Conservation (phyloP, 2,329 filamentous ascomycete species). For the Pseudocercospora fijiensis region DNA sequence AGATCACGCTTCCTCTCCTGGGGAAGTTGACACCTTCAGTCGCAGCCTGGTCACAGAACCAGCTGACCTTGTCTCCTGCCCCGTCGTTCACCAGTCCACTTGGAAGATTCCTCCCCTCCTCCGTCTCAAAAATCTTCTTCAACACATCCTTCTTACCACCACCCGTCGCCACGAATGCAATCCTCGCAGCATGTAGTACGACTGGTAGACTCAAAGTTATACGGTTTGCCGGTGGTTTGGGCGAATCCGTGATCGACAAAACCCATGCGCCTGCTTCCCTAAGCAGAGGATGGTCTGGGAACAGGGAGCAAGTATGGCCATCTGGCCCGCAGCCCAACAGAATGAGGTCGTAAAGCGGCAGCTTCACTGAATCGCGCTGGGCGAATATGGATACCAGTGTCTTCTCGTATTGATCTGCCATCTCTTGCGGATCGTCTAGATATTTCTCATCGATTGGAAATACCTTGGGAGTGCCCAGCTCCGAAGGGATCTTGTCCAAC, state of each 20-base stretch:
- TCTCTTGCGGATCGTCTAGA: constrained; percentile 79
- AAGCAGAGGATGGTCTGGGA: constrained; percentile 83
- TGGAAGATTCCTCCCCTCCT: constrained; percentile 71
- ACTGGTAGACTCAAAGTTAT: constrained; percentile 93
- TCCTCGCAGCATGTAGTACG: constrained; percentile 77
- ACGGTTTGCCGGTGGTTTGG: constrained; percentile 86
- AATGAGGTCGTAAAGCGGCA: constrained; percentile 92
- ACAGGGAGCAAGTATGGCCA: constrained; percentile 94
- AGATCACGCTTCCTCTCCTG: constrained; percentile 60
- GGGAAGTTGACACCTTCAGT: constrained; percentile 84
- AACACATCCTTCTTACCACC: constrained; percentile 85
- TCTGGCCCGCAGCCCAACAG: constrained; percentile 93
- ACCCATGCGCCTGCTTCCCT: constrained; percentile 90
- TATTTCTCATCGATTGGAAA: constrained; percentile 72
- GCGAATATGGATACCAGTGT: constrained; percentile 82
- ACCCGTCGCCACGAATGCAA: constrained; percentile 90
- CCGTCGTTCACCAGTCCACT: constrained; percentile 85
- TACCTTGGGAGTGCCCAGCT: constrained; percentile 66
- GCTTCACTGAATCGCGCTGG: constrained; percentile 85
- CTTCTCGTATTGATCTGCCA: constrained; percentile 93
- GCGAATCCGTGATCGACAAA: constrained; percentile 84
- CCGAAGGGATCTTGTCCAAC: constrained; percentile 78
- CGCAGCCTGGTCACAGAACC: constrained; percentile 88
- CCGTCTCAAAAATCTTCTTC: constrained; percentile 83
- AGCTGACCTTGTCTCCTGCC: constrained; percentile 82